Conservation (phyloP, 805 yeast species). For the Candida caryicola region DNA sequence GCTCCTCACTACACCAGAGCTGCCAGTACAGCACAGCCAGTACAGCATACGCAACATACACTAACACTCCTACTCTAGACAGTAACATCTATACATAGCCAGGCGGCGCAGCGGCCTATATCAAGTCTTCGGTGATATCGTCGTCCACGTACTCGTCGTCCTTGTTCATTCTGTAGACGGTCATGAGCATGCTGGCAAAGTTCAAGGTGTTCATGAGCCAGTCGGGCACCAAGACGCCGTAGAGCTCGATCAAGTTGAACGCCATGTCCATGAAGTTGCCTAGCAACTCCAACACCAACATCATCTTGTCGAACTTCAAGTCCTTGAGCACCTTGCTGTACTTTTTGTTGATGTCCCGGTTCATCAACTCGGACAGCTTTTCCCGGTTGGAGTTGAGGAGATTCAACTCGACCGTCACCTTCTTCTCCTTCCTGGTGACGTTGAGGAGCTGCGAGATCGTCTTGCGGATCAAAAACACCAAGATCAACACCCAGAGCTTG, state of each 20-base stretch:
- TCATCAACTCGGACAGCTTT: constrained; percentile 9
- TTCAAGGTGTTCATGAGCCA: constrained; percentile 43
- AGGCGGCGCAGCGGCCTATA: no score
- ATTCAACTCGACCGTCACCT: constrained; percentile 35
- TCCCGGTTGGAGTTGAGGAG: constrained; percentile 25
- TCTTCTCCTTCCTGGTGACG: constrained; percentile 35
- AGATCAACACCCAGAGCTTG: constrained; percentile 41
- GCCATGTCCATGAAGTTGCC: constrained; percentile 42
- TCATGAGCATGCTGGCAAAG: constrained; percentile 44
- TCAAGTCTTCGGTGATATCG: constrained; percentile 40
- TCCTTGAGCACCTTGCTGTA: constrained; percentile 41
- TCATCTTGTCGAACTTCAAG: constrained; percentile 40
- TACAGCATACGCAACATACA: no score
- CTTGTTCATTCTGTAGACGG: constrained; percentile 48
- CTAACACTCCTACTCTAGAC: no score
- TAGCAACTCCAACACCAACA: constrained; percentile 39
- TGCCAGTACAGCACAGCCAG: no score
- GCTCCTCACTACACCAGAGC: no score
- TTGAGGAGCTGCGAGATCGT: constrained; percentile 42
- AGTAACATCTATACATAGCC: no score
- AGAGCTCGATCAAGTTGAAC: constrained; percentile 40
- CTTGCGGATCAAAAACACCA: constrained; percentile 40
- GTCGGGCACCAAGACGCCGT: constrained; percentile 34
- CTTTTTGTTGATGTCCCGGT: constrained; percentile 26
- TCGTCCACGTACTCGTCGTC: constrained; percentile 46